Evolutionary conservation across 495 filamentous ascomycete species (phyloP), one percentile per base, ranked within the genome.

Genomic region (Clohesyomyces aquaticus): DNA sequence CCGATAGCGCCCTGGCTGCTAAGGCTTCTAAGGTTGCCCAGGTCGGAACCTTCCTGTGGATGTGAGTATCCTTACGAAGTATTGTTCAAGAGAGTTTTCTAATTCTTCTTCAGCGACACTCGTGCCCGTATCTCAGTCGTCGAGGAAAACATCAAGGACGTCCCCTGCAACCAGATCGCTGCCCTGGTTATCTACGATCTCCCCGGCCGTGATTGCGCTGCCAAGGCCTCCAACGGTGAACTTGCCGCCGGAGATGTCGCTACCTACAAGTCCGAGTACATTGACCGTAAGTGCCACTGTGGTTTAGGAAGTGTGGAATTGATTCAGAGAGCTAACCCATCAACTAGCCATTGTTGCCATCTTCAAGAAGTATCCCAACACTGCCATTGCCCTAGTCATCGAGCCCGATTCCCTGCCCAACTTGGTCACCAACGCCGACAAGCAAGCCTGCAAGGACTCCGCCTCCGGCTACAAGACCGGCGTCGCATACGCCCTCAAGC

Each of bases 351-450:
- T 91, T 73, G 84, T 82, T 73, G 68, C 67, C 59, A 78, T 81
- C 66, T 62, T 85, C 64, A 78, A 81, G 73, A 76, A 77, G 16
- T 79, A 82, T 77, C 77, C 81, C 66, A 82, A 83, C 72, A 78
- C 77, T 57, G 77, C 80, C 53, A 75, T 83, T 54, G 76, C 76
- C 41, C 77, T 88, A 54, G 75, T 86, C 70, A 81, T 82, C 67
- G 89, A 93, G 76, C 90, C 90, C 63, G 90, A 92, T 77, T 88
- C 86, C 60, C 81, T 92, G 42, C 86, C 88, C 66, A 93, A 93
- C 79, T 74, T 92, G 68, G 85, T 92, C 66, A 93, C 90, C 76
- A 92, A 93, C 77, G 65, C 80, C 72, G 78, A 79, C 71, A 74
- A 86, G 35, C 55, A 77, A 19, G 84, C 88, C 47, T 93, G 90